Evolutionary conservation across 176 grass and related monocot genomes (phyloP).

Genomic region (Secale cereale): DNA sequence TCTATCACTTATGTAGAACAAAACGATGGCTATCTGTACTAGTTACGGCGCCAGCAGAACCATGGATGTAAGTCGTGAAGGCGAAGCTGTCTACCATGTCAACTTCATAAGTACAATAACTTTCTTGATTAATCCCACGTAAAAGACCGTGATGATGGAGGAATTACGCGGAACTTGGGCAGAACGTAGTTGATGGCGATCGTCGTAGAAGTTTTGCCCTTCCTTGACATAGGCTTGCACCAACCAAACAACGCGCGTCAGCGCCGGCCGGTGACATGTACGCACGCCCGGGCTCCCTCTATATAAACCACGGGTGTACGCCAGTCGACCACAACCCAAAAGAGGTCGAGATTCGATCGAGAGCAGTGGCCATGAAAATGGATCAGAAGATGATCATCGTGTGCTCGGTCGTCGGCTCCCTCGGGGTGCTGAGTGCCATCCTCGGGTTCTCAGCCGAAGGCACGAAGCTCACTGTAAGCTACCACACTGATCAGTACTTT

Average conservation of each 20-base stretch:
- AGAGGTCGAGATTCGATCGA: background rate
- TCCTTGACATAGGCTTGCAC: background rate
- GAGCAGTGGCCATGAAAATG: background rate
- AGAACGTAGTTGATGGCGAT: background rate
- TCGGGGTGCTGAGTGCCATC: conserved; percentile 35
- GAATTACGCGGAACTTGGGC: background rate
- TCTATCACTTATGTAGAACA: too few relatives aligned
- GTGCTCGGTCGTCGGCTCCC: conserved; percentile 1
- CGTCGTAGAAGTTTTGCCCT: background rate
- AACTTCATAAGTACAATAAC: too few relatives aligned
- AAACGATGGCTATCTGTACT: too few relatives aligned
- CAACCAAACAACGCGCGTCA: background rate
- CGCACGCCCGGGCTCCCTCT: background rate
- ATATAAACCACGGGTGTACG: background rate
- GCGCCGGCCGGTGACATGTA: background rate
- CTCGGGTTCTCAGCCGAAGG: conserved; percentile 32
- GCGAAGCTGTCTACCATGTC: too few relatives aligned
- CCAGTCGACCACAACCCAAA: background rate
- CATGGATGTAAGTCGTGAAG: too few relatives aligned
- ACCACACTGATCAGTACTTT: background rate
- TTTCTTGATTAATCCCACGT: background rate
- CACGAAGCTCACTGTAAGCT: conserved; percentile 28
- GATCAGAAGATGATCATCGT: conserved; percentile 14
- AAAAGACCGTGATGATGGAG: background rate
- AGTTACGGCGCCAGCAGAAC: too few relatives aligned